These are phyloP conservation scores for Drosera capensis DNA, from an alignment of 148 eudicot genomes.

Conservation along the genomic window DNA sequence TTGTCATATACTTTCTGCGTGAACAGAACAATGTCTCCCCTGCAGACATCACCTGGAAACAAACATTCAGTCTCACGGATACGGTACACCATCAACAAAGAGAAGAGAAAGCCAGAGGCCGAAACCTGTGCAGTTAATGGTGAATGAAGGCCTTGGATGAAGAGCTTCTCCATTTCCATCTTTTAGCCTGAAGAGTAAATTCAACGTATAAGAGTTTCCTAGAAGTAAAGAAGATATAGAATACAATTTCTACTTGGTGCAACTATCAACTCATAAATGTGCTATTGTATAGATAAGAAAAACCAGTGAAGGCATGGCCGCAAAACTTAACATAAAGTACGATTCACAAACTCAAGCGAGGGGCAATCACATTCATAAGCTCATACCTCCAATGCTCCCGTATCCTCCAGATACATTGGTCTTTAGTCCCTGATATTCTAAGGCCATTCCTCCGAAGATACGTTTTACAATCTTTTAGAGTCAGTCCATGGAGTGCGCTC, in stretches of 20 bases:
- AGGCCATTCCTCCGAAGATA: conserved; percentile 50
- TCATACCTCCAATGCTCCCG: conserved; percentile 59
- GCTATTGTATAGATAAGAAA: too few species aligned
- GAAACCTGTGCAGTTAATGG: conserved; percentile 75
- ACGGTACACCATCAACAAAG: neutral
- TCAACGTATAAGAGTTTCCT: too few species aligned
- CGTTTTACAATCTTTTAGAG: conserved; percentile 37
- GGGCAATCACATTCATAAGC: neutral
- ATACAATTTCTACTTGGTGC: too few species aligned
- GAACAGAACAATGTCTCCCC: conserved; percentile 75
- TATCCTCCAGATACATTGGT: conserved; percentile 44
- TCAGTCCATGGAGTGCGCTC: conserved; percentile 34
- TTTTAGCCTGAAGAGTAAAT: conserved; percentile 36
- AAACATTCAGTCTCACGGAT: neutral
- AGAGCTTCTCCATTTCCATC: conserved; percentile 54
- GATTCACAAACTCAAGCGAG: neutral
- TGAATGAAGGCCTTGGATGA: conserved; percentile 66
- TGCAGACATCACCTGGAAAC: conserved; percentile 74
- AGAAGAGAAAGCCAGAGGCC: neutral
- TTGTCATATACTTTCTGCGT: conserved; percentile 58
- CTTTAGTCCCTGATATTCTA: conserved; percentile 74
- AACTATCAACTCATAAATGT: too few species aligned
- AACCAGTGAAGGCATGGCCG: neutral
- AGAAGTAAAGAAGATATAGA: too few species aligned
- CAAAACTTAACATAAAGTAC: neutral